Percentiles rank a stretch among this genome's conserved stretches.
Conservation (phyloP, 75 land plant species). For the Chamaecyparis obtusa region DNA sequence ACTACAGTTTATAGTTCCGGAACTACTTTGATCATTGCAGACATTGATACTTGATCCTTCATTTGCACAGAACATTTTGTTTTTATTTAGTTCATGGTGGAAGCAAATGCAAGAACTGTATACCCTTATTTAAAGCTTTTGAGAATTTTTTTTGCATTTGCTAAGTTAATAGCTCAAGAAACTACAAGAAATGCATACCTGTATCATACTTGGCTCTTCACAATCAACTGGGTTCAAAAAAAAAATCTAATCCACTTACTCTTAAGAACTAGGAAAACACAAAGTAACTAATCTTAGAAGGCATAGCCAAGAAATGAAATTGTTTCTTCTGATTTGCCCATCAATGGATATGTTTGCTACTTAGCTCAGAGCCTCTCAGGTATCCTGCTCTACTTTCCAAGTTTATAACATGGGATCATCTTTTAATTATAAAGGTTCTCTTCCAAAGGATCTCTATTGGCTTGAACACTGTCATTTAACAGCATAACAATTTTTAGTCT, state of each 20-base stretch:
- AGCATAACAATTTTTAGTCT: not conserved
- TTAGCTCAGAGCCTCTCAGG: not conserved
- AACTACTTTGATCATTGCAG: too few species aligned
- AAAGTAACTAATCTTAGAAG: not conserved
- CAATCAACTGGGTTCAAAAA: too few species aligned
- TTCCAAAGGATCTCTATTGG: not conserved
- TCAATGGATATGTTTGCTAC: not conserved
- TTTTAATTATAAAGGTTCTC: not conserved
- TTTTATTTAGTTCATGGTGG: not conserved
- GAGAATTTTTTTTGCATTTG: too few species aligned
- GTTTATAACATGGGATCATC: not conserved
- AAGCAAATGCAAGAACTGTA: not conserved
- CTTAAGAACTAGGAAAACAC: too few species aligned
- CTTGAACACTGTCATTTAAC: not conserved
- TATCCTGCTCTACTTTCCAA: not conserved
- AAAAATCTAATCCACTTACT: too few species aligned
- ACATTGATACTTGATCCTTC: too few species aligned
- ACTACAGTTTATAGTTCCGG: too few species aligned
- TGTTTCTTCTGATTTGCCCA: not conserved
- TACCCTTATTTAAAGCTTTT: not conserved
- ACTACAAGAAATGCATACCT: not conserved
- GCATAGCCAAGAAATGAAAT: not conserved
- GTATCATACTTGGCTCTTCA: not conserved
- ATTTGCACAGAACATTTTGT: not conserved
- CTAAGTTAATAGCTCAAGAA: too few species aligned